Percentiles rank a stretch among this genome's conserved stretches.
These are phyloP conservation scores for Tilletiopsis washingtonensis DNA, from an alignment of 1,284 basidiomycete species.

Conservation along the genomic window DNA sequence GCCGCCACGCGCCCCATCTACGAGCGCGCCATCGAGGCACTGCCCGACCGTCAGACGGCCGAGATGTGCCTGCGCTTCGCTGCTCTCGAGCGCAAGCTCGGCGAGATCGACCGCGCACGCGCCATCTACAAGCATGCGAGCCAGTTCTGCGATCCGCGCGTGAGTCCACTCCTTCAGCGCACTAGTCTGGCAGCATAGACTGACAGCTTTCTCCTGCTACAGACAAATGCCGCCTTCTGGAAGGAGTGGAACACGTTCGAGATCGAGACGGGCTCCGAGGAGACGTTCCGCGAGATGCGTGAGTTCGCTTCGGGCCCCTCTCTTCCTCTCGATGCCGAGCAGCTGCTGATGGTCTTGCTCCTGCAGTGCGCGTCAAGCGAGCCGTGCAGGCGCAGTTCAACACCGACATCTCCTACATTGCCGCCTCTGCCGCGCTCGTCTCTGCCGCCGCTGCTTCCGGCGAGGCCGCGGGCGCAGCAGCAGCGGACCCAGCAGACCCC, in stretches of 20 bases:
- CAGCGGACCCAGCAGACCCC: slow-evolving; percentile 13
- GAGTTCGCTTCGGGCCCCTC: too few relatives aligned
- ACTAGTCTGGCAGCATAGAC: slow-evolving; percentile 4
- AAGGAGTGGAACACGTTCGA: slow-evolving; percentile 93
- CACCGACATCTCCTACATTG: slow-evolving; percentile 65
- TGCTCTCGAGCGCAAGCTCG: slow-evolving; percentile 88
- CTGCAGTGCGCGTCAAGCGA: slow-evolving; percentile 76
- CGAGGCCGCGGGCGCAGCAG: slow-evolving; percentile 43
- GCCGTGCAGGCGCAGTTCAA: slow-evolving; percentile 98
- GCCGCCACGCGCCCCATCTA: slow-evolving; percentile 95
- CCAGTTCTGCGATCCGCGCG: slow-evolving; percentile 94
- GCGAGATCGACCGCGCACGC: slow-evolving; percentile 94
- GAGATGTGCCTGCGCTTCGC: slow-evolving; percentile 96
- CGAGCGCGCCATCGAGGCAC: slow-evolving; percentile 84
- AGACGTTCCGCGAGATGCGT: slow-evolving; percentile 93
- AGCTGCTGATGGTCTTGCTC: background rate
- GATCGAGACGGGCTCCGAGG: slow-evolving; percentile 90
- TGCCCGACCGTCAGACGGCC: slow-evolving; percentile 90
- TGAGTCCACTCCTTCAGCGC: slow-evolving; percentile 39
- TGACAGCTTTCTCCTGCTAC: slow-evolving; percentile 5
- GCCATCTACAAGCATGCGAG: slow-evolving; percentile 94
- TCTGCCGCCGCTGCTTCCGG: slow-evolving; percentile 14
- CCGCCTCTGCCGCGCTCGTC: slow-evolving; percentile 21
- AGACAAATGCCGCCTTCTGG: slow-evolving; percentile 76
- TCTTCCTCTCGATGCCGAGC: background rate